Conservation (phyloP, 176 grass and related monocot species). For the Triticum urartu region DNA sequence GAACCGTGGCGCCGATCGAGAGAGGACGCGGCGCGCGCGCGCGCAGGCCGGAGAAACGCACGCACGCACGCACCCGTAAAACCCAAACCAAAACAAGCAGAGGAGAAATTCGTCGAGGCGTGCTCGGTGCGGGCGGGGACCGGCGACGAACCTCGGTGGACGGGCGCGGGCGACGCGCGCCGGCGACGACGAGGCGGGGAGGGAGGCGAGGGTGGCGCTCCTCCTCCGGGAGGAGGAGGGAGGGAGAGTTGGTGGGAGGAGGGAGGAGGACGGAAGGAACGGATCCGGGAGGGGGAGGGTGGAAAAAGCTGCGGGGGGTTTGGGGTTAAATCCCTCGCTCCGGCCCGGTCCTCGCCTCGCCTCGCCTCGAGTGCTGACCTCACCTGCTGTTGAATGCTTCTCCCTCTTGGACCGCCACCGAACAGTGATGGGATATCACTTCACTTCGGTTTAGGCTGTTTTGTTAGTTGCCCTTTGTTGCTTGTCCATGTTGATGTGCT, state of each 20-base stretch:
- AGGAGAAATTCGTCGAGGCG: neutral
- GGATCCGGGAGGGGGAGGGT: conserved; percentile 20
- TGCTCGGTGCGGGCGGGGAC: neutral
- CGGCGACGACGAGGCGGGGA: neutral
- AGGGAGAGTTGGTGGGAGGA: conserved; percentile 29
- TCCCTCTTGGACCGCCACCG: neutral
- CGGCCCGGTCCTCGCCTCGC: neutral
- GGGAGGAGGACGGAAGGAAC: conserved; percentile 21
- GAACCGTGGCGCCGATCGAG: neutral
- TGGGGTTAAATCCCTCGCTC: conserved; percentile 26
- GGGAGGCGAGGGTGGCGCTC: neutral
- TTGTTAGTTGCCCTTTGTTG: neutral
- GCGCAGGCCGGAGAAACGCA: neutral
- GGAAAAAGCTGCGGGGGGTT: conserved; percentile 8
- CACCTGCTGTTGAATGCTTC: conserved; percentile 41
- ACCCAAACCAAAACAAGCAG: neutral
- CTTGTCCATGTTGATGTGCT: neutral
- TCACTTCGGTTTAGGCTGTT: neutral
- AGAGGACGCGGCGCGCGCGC: neutral
- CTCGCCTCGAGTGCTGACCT: neutral
- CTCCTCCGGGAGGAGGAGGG: conserved; percentile 24
- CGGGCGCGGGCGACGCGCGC: neutral
- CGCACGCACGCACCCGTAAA: neutral
- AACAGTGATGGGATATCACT: neutral
- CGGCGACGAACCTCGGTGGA: conserved; percentile 28